These are phyloP conservation scores for Diaporthe vaccinii DNA, from an alignment of 2,329 filamentous ascomycete genomes.

Conservation along the genomic window DNA sequence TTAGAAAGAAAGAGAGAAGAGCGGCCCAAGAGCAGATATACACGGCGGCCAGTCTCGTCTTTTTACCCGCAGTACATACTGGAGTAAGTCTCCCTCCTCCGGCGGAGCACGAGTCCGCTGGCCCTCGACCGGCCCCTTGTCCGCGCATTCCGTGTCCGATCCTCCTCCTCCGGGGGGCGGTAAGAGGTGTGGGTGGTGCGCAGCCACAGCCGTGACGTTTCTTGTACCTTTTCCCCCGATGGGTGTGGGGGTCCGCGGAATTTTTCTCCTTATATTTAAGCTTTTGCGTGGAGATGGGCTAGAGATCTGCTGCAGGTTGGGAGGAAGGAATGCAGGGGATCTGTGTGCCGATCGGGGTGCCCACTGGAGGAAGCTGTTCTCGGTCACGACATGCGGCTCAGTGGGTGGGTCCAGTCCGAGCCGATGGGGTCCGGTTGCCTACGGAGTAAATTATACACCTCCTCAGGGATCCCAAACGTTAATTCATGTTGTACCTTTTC, in stretches of 20 bases:
- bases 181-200: background rate
- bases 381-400: background rate
- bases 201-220: background rate
- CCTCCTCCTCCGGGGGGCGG: background rate
- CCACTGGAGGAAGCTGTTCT: background rate
- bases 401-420: constrained; percentile 5
- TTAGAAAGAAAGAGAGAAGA: background rate
- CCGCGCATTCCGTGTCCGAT: constrained; percentile 10
- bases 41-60: background rate
- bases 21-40: background rate
- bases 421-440: background rate
- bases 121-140: background rate
- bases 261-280: background rate
- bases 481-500: no score
- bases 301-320: background rate
- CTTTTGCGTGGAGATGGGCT: background rate
- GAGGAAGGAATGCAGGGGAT: background rate
- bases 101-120: background rate
- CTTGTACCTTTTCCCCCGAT: background rate
- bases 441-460: background rate
- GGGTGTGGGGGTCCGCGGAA: background rate
- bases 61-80: background rate
- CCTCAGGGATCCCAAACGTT: no score
- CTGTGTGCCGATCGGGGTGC: background rate
- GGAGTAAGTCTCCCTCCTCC: background rate